Percentiles rank a stretch among this genome's conserved stretches.
phyloP scores from a whole-genome alignment of 2,329 filamentous ascomycete species.

The Apiospora sp. region DNA sequence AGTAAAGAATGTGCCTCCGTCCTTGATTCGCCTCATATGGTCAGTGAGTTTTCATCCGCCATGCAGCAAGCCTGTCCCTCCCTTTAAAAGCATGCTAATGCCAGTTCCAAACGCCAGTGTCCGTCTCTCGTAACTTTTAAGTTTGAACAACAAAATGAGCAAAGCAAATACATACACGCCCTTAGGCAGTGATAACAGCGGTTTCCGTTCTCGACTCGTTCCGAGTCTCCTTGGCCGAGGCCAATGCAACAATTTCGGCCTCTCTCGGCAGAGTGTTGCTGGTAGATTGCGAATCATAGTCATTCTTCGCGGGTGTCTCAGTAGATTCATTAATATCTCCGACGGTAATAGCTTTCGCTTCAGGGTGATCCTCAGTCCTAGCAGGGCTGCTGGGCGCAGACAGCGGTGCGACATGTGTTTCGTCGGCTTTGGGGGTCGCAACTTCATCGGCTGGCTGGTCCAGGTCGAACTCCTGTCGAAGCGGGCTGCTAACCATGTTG shows the following conservation, averaged over 20 bases:
- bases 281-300: not conserved
- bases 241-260: not conserved
- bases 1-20: slow-evolving; percentile 13
- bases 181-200: not conserved
- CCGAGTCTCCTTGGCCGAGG: not conserved
- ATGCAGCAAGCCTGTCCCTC: not conserved
- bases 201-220: slow-evolving; percentile 1
- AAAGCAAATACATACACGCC: not conserved
- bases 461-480: slow-evolving; percentile 56
- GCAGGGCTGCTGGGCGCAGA: not conserved
- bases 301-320: not conserved
- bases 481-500: slow-evolving; percentile 55
- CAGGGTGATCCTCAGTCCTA: not conserved
- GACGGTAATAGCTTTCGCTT: not conserved
- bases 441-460: slow-evolving; percentile 34
- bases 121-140: slow-evolving; percentile 16
- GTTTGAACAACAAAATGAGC: not conserved
- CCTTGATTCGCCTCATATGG: slow-evolving; percentile 13
- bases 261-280: not conserved
- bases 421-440: slow-evolving; percentile 36
- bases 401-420: slow-evolving; percentile 23
- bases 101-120: slow-evolving; percentile 8
- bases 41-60: slow-evolving; percentile 7
- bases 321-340: not conserved
- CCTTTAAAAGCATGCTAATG: not conserved